Percentiles rank a stretch among this genome's conserved stretches.
Conservation (phyloP, 331 rosid species). For the Rhamnella rubrinervis region DNA sequence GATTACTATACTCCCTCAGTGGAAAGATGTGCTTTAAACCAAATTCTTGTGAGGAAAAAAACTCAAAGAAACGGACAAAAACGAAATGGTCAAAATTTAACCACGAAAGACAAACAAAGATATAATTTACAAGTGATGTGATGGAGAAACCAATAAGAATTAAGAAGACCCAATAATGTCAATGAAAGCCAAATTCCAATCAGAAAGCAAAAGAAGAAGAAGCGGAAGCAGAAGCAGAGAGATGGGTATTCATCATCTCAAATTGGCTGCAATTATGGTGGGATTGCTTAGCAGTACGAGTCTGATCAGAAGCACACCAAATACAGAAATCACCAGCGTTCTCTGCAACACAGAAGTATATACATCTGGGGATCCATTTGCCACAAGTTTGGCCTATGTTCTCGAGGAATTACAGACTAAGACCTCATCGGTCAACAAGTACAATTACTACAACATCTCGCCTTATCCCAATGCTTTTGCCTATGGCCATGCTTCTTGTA, state of each 20-base stretch:
- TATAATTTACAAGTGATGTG: background rate
- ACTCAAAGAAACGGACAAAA: background rate
- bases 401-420: slow-evolving; percentile 39
- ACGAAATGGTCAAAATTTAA: background rate
- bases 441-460: slow-evolving; percentile 55
- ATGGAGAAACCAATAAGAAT: slow-evolving; percentile 11
- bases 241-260: slow-evolving; percentile 16
- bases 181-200: background rate
- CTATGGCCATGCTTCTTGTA: slow-evolving; percentile 69
- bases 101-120: background rate
- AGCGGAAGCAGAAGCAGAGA: background rate
- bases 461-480: slow-evolving; percentile 78
- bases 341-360: slow-evolving; percentile 53
- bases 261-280: slow-evolving; percentile 11
- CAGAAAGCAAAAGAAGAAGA: slow-evolving; percentile 1
- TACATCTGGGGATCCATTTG: slow-evolving; percentile 60
- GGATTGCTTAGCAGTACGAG: slow-evolving; percentile 18
- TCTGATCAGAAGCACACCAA: slow-evolving; percentile 32
- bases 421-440: slow-evolving; percentile 27
- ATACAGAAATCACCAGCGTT: slow-evolving; percentile 37
- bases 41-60: background rate
- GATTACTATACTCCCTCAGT: too few species aligned
- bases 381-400: slow-evolving; percentile 46
- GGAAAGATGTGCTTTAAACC: too few species aligned
- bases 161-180: background rate